Base-by-base conservation (phyloP, 2,329 filamentous ascomycete species). In the Trichoderma sp. region DNA sequence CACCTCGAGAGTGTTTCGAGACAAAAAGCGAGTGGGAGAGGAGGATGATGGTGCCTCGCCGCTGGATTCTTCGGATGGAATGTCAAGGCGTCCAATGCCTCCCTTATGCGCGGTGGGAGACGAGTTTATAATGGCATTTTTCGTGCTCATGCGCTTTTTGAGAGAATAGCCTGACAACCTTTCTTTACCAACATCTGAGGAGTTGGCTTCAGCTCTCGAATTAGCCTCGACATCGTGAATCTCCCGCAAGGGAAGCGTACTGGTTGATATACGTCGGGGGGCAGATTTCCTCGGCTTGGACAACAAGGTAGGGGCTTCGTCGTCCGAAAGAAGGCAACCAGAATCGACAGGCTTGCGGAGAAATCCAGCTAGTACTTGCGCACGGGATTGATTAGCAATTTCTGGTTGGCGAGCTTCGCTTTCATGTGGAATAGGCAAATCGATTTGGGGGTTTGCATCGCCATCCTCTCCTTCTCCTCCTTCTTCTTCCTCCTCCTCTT, bases 241-340 rank as follows among this genome's bases (percentile, higher is more conserved):
- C 28, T 70, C 57, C 8, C 39, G 66, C 28, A 60, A 8, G 11
- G 53, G 34, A 12, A 53, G 63, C 8, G 28, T 26, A 32, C 21
- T 28, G 14, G 28, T 26, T n/a, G 39, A 39, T 12, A 39, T 63
- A 14, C 9, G 26, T 12, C 51, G 6, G n/a, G 58, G 74, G 18
- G 58, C 39, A 6, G 12, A 18, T 32, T 53, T 70, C 11, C 71
- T 72, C 18, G 71, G 68, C 32, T 73, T 73, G 5, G 74, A 71
- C 26, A 78, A 66, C 14, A 76, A 53, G n/a, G 81, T 70, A 0
- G 81, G 81, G 15, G 78, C 76, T 69, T 82, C 81, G 21, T 82
- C 81, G 62, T 82, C 81, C 6, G 81, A 82, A 7, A 82, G 76
- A 6, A 75, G 74, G 65, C 76, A 77, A 2, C 74, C 71, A n/a